phyloP scores from a whole-genome alignment of 495 filamentous ascomycete species.

The Aspergillus mulundensis region DNA sequence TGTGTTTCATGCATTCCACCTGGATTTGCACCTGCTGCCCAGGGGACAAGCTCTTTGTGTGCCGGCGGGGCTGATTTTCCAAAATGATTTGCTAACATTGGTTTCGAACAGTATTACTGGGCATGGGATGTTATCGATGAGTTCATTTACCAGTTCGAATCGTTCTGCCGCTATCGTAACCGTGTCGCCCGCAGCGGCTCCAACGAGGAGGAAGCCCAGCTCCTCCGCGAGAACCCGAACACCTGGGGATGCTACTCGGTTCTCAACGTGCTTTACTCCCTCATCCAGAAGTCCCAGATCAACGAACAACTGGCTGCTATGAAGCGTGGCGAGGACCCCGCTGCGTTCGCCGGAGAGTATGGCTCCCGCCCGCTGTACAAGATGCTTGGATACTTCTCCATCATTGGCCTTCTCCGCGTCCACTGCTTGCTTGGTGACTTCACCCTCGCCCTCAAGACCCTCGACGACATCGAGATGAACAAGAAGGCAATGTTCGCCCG shows the following conservation, averaged over 20 bases:
- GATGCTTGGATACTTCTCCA: slow-evolving; percentile 98
- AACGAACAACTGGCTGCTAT: slow-evolving; percentile 92
- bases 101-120: slow-evolving; percentile 80
- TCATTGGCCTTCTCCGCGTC: slow-evolving; percentile 93
- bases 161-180: slow-evolving; percentile 93
- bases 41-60: slow-evolving; percentile 11
- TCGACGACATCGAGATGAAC: slow-evolving; percentile 98
- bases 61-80: slow-evolving; percentile 3
- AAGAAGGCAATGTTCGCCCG: slow-evolving; percentile 99
- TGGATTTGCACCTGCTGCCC: not conserved
- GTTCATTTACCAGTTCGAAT: slow-evolving; percentile 99
- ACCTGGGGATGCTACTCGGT: slow-evolving; percentile 99
- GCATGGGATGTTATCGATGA: slow-evolving; percentile 99
- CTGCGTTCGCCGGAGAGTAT: slow-evolving; percentile 86
- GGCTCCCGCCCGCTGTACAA: slow-evolving; percentile 88
- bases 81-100: slow-evolving; percentile 6
- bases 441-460: slow-evolving; percentile 94
- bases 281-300: slow-evolving; percentile 97
- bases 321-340: slow-evolving; percentile 85
- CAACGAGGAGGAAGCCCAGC: slow-evolving; percentile 82
- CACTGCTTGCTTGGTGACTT: slow-evolving; percentile 97
- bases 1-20: not conserved
- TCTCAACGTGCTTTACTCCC: slow-evolving; percentile 97
- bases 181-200: slow-evolving; percentile 79
- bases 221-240: slow-evolving; percentile 93